phyloP scores from a whole-genome alignment of 2,329 filamentous ascomycete genomes.

The Neofusicoccum laricinum region DNA sequence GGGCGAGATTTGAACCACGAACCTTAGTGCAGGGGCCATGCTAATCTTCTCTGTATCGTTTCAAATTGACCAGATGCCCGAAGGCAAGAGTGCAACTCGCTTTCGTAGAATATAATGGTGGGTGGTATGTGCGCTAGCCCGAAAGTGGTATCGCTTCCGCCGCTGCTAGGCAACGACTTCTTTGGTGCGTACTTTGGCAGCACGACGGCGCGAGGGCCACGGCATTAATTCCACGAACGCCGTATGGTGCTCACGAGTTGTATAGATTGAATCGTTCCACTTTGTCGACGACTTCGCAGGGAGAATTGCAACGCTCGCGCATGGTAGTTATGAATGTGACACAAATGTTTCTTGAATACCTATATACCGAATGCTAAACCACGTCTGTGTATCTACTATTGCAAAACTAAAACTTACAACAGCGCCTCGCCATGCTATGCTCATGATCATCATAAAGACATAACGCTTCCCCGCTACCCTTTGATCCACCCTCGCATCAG shows the following conservation, averaged over 20 bases:
- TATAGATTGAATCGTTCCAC: too few relatives aligned
- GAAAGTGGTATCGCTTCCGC: not conserved
- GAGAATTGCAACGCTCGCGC: too few relatives aligned
- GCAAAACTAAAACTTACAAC: not conserved
- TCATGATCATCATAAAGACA: not conserved
- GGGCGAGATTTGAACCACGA: constrained; percentile 33
- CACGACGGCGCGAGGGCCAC: too few relatives aligned
- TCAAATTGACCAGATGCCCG: constrained; percentile 60
- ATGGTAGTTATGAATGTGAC: too few relatives aligned
- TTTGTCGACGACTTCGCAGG: too few relatives aligned
- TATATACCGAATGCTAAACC: not conserved
- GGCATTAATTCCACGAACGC: too few relatives aligned
- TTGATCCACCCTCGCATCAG: not conserved
- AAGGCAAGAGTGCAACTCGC: constrained; percentile 20
- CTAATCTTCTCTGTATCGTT: constrained; percentile 51
- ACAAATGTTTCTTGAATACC: too few relatives aligned
- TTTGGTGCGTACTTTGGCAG: not conserved
- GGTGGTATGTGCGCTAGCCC: not conserved
- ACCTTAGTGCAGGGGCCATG: constrained; percentile 73
- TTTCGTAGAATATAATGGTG: not conserved
- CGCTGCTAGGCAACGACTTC: not conserved
- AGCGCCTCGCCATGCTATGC: constrained; percentile 5
- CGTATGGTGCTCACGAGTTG: too few relatives aligned
- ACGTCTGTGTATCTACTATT: too few relatives aligned
- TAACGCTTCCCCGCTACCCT: not conserved